Evolutionary conservation across 257 asterid species (phyloP).

Genomic region (Plectranthus barbatus): DNA sequence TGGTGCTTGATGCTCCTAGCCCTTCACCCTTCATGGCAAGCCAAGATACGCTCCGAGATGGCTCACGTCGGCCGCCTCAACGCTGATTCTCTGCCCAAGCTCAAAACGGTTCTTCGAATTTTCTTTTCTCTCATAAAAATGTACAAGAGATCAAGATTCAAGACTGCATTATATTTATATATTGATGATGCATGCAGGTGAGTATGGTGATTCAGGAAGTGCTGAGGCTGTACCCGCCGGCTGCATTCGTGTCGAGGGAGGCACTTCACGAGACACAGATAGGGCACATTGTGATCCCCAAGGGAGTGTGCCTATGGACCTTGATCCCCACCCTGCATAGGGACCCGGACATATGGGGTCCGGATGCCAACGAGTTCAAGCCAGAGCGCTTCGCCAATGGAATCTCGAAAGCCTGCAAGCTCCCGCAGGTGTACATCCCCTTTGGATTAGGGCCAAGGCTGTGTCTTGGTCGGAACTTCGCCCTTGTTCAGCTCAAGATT

Average conservation of each 20-base stretch:
- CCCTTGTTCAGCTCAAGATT: slow-evolving; percentile 54
- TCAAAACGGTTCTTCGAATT: slow-evolving; percentile 68
- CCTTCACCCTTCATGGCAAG: slow-evolving; percentile 77
- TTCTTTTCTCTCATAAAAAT: too few species aligned
- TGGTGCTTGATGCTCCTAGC: slow-evolving; percentile 89
- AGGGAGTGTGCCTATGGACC: slow-evolving; percentile 80
- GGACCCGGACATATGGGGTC: slow-evolving; percentile 64
- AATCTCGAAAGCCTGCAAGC: slow-evolving; percentile 50
- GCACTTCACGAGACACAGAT: slow-evolving; percentile 54
- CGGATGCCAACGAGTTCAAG: slow-evolving; percentile 57
- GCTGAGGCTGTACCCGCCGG: slow-evolving; percentile 71
- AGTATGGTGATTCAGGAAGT: slow-evolving; percentile 82
- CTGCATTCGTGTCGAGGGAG: slow-evolving; percentile 82
- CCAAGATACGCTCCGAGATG: slow-evolving; percentile 44
- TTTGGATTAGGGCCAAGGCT: slow-evolving; percentile 76
- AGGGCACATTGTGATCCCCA: slow-evolving; percentile 56
- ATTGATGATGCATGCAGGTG: slow-evolving; percentile 22
- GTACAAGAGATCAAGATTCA: too few species aligned
- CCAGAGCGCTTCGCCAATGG: slow-evolving; percentile 70
- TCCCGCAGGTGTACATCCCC: slow-evolving; percentile 69
- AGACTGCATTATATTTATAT: too few species aligned
- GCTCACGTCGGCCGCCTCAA: slow-evolving; percentile 30
- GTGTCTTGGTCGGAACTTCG: slow-evolving; percentile 67
- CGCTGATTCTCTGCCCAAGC: slow-evolving; percentile 46
- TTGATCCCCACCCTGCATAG: slow-evolving; percentile 75